phyloP scores from a whole-genome alignment of 202 grass and related monocot species.

The Dendrocalamus latiflorus region DNA sequence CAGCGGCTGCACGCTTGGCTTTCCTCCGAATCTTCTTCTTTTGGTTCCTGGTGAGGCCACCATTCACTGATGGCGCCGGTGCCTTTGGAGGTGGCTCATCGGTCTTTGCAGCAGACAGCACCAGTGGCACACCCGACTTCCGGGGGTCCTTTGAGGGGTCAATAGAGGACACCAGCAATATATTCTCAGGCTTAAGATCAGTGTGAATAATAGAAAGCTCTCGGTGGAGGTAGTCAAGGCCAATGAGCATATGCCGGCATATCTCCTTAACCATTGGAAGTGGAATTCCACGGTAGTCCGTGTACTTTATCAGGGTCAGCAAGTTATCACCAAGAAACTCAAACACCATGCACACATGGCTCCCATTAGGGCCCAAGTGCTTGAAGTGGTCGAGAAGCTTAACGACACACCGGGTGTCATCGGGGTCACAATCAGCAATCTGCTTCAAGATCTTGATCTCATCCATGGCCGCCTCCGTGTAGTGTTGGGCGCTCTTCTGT shows the following conservation, averaged over 20 bases:
- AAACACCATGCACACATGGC: constrained; percentile 99
- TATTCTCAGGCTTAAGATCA: constrained; percentile 96
- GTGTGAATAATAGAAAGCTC: constrained; percentile 89
- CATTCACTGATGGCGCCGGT: constrained; percentile 42
- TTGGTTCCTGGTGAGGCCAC: constrained; percentile 68
- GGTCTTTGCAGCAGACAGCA: constrained; percentile 44
- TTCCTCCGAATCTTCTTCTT: constrained; percentile 98
- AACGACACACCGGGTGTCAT: constrained; percentile 75
- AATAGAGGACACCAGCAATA: constrained; percentile 77
- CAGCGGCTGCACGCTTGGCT: constrained; percentile 59
- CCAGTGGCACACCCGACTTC: constrained; percentile 49
- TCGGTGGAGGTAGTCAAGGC: constrained; percentile 88
- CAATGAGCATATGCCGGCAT: constrained; percentile 79
- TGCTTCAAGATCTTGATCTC: constrained; percentile 99
- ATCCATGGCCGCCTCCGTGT: constrained; percentile 97
- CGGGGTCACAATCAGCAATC: constrained; percentile 70
- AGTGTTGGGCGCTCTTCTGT: constrained; percentile 96
- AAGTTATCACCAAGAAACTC: constrained; percentile 98
- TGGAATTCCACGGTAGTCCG: constrained; percentile 66
- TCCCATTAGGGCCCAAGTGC: constrained; percentile 84
- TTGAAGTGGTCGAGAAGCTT: constrained; percentile 99
- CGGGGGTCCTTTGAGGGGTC: constrained; percentile 81
- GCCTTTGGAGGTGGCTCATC: constrained; percentile 29
- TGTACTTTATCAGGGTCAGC: constrained; percentile 90
- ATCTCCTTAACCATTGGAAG: constrained; percentile 91